Evolutionary conservation across 2,329 filamentous ascomycete species (phyloP).

Genomic region (Aureobasidium sp.): DNA sequence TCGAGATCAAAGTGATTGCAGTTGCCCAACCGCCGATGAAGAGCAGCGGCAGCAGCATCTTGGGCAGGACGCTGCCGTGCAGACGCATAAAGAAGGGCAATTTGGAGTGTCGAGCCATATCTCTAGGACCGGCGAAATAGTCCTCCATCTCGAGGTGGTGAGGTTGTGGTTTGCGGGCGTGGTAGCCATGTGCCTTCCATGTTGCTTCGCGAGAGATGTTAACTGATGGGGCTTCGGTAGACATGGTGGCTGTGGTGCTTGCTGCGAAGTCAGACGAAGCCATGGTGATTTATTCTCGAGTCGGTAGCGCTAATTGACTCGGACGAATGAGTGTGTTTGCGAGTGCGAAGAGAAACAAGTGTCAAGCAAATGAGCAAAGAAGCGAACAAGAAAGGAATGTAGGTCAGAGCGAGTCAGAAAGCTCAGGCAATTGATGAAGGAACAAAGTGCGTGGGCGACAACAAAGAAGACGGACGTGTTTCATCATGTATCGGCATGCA

Average conservation of each 20-base stretch:
- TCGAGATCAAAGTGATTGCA: constrained; percentile 52
- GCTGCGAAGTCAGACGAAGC: constrained; percentile 3
- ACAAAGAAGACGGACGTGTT: constrained; percentile 11
- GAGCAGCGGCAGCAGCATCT: constrained; percentile 63
- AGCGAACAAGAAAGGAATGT: background rate
- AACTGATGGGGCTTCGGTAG: constrained; percentile 1
- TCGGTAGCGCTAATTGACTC: background rate
- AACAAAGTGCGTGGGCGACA: background rate
- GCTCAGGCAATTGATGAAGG: background rate
- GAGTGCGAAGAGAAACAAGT: background rate
- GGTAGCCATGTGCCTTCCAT: constrained; percentile 7
- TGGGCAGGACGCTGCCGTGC: constrained; percentile 67
- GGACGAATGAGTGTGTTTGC: background rate
- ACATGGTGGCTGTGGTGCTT: constrained; percentile 15
- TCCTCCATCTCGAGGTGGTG: constrained; percentile 26
- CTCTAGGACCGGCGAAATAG: constrained; percentile 50
- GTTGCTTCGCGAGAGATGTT: constrained; percentile 15
- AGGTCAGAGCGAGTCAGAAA: background rate
- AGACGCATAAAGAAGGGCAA: constrained; percentile 69
- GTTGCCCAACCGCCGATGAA: constrained; percentile 61
- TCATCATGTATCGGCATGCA: constrained; percentile 9
- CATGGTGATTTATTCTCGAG: background rate
- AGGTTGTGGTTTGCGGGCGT: constrained; percentile 17
- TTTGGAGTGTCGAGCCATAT: constrained; percentile 67
- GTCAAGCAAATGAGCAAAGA: background rate